Evolutionary conservation across 1,284 basidiomycete genomes (phyloP).

Genomic region (Exsudoporus floridanus): DNA sequence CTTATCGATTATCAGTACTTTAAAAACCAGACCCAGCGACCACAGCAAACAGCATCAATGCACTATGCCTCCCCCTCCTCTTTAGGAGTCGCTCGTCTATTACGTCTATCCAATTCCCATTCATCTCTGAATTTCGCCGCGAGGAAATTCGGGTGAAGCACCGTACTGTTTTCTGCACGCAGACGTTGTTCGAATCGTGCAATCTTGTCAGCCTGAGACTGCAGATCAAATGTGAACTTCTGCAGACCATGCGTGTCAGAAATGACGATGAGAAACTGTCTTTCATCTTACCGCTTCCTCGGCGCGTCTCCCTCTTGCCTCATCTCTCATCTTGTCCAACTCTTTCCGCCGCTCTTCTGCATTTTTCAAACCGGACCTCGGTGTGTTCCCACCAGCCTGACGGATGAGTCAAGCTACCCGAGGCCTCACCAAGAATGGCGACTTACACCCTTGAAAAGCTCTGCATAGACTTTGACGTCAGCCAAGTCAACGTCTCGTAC

Average conservation of each 20-base stretch:
- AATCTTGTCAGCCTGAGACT: slow-evolving; percentile 67
- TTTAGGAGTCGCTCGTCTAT: slow-evolving; percentile 24
- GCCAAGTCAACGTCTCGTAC: slow-evolving; percentile 64
- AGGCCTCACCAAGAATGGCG: slow-evolving; percentile 1
- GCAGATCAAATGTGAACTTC: slow-evolving; percentile 66
- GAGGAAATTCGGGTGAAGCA: slow-evolving; percentile 65
- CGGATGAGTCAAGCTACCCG: background rate
- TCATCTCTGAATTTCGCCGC: slow-evolving; percentile 59
- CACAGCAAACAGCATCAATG: slow-evolving; percentile 4
- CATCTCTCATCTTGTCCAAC: slow-evolving; percentile 68
- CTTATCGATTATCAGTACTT: slow-evolving; percentile 21
- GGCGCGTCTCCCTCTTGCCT: slow-evolving; percentile 57
- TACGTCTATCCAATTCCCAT: slow-evolving; percentile 37
- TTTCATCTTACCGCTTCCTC: slow-evolving; percentile 50
- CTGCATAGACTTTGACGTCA: slow-evolving; percentile 59
- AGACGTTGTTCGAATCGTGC: slow-evolving; percentile 61
- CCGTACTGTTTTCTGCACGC: slow-evolving; percentile 47
- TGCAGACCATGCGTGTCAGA: slow-evolving; percentile 31
- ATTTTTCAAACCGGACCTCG: slow-evolving; percentile 62
- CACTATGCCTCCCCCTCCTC: slow-evolving; percentile 36
- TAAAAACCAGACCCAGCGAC: background rate
- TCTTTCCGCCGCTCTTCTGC: slow-evolving; percentile 70
- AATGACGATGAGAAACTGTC: background rate
- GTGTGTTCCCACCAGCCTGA: slow-evolving; percentile 49
- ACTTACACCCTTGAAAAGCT: slow-evolving; percentile 64